Base-by-base conservation (phyloP, 495 filamentous ascomycete genomes). In the Xylaria curta region DNA sequence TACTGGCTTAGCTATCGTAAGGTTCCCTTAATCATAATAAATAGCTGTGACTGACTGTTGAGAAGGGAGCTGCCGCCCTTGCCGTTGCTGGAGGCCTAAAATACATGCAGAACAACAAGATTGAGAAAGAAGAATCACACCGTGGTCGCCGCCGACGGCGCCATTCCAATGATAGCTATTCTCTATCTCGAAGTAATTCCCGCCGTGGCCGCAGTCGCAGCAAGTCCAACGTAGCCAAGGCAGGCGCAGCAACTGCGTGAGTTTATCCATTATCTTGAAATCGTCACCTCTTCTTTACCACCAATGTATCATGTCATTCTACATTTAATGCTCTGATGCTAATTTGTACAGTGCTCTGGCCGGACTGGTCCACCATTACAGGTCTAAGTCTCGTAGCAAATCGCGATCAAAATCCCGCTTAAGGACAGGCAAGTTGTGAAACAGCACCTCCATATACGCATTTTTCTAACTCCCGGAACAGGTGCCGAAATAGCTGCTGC, bases 61-160 rank as follows among this genome's bases (percentile, higher is more conserved):
- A 72, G 17, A 51, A 79, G 77, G 77, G 77, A 61, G 93, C 93
- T 33, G 93, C 93, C 21, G 91, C 94, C 51, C 87, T 95, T 21
- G 86, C 86, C 7, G 86, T 85, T 46, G 94, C 93, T 60, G 90
- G 93, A 36, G 94, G 92, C 33, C 90, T 92, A 33, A 94, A 94
- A 72, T 90, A 93, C 66, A 90, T 90, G 72, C 86, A 89, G 51
- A 89, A 89, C 76, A 91, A 90, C 68, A 89, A 89, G 75, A 85
- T 87, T 10, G 85, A 90, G n/a, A 88, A 89, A 66, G 88, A 91
- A 73, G 87, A 90, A 61, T 76, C 85, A 40, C 84, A 86, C 58
- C 90, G 92, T 72, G 93, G 94, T 63, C 90, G 94, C 38, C 90
- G 90, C 12, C 86, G 91, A 66, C 87, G 89, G 53, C 89, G 91